Evolutionary conservation across 1,284 basidiomycete genomes (phyloP).

Genomic region (Baeospora myosura): DNA sequence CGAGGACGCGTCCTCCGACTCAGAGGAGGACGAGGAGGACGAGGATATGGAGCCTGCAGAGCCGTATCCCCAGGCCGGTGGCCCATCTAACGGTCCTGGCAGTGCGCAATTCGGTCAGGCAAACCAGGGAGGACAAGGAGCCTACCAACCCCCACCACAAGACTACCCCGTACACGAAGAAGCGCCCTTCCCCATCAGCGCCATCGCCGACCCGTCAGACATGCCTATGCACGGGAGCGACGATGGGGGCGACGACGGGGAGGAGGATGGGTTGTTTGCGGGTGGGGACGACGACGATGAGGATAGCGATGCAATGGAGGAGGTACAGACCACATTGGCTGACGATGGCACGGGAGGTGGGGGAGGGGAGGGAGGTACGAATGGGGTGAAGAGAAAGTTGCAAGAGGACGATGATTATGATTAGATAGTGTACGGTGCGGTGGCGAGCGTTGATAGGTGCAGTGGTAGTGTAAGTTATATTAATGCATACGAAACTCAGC

Average conservation of each 20-base stretch:
- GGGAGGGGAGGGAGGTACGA: too few species aligned
- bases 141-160: constrained; percentile 18
- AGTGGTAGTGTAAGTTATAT: too few species aligned
- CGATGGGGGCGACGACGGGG: constrained; percentile 48
- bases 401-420: constrained; percentile 84
- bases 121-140: too few species aligned
- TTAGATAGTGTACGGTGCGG: too few species aligned
- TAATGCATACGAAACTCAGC: too few species aligned
- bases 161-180: constrained; percentile 24
- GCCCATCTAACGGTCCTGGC: constrained; percentile 4
- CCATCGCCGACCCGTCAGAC: constrained; percentile 56
- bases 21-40: constrained; percentile 50
- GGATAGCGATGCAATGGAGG: constrained; percentile 70
- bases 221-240: constrained; percentile 59
- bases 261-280: constrained; percentile 60
- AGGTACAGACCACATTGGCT: constrained; percentile 46
- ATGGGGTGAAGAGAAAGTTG: constrained; percentile 68
- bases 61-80: neutral
- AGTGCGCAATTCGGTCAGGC: constrained; percentile 5
- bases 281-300: constrained; percentile 71
- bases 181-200: constrained; percentile 46
- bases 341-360: too few species aligned
- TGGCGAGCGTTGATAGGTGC: too few species aligned
- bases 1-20: constrained; percentile 57
- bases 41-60: constrained; percentile 54